These are phyloP conservation scores for Boeremia lycopersici DNA, from an alignment of 2,329 filamentous ascomycete species.

Conservation along the genomic window DNA sequence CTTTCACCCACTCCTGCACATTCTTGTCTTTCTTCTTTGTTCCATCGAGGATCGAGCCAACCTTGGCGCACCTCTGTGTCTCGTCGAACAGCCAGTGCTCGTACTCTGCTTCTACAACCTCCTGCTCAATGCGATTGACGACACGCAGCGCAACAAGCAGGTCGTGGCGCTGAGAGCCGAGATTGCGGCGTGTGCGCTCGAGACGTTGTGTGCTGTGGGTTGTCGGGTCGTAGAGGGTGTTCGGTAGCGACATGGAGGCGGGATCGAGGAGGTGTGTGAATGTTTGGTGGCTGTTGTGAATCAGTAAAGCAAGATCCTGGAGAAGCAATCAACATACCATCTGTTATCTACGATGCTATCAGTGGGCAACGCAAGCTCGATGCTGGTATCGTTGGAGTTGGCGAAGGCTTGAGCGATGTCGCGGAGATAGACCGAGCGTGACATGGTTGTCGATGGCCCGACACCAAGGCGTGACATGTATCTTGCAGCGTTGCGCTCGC, in stretches of 20 bases:
- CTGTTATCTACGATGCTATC: slow-evolving; percentile 28
- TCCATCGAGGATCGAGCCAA: slow-evolving; percentile 54
- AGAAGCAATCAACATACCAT: slow-evolving; percentile 27
- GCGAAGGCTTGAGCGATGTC: slow-evolving; percentile 74
- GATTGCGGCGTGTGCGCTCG: slow-evolving; percentile 77
- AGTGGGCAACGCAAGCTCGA: slow-evolving; percentile 26
- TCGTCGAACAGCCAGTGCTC: slow-evolving; percentile 90
- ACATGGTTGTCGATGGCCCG: slow-evolving; percentile 78
- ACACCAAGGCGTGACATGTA: slow-evolving; percentile 87
- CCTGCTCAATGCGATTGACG: slow-evolving; percentile 85
- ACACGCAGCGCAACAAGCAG: slow-evolving; percentile 88
- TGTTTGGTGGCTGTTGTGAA: slow-evolving; percentile 39
- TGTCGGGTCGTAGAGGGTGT: slow-evolving; percentile 27
- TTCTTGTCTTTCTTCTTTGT: slow-evolving; percentile 51
- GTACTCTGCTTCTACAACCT: slow-evolving; percentile 87
- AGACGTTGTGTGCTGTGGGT: slow-evolving; percentile 59
- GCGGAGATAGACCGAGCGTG: slow-evolving; percentile 79
- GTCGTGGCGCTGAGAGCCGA: slow-evolving; percentile 87
- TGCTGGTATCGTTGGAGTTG: slow-evolving; percentile 42
- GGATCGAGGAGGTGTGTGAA: slow-evolving; percentile 45
- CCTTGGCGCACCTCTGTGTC: slow-evolving; percentile 72
- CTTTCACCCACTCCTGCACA: slow-evolving; percentile 62
- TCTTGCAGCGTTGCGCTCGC: slow-evolving; percentile 75
- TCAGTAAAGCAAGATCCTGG: slow-evolving; percentile 13
- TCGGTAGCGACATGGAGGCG: slow-evolving; percentile 18